Evolutionary conservation across 352 stramenopile genomes (phyloP), one percentile per base, ranked within the genome.

Genomic region (Globisporangium perplexum): DNA sequence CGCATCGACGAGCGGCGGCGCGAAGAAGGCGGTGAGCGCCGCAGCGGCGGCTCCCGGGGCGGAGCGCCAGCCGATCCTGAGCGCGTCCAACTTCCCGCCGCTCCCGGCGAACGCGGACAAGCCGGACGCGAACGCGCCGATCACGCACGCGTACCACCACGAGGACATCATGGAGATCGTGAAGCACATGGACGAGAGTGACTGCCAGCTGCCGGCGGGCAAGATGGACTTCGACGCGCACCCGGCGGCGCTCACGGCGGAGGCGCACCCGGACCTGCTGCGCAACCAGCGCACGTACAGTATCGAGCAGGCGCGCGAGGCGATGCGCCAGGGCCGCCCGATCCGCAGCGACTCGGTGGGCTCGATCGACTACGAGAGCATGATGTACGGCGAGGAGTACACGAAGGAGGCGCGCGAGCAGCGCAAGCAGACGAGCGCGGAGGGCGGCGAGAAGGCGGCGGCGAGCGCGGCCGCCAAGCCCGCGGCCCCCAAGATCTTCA

Each of bases 91-190:
- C 70, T 94, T 94, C 60, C 83, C 83, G 44, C 83, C 83, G 10
- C 75, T 94, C 1, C 81, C 81, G 12, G 74, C 66, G 18, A 63
- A 58, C 30, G 35, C 51, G 38, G 69, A 63, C 46, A 74, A 78
- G 56, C 57, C 58, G n/a, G 68, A 66, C 23, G 62, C 47, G 20
- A 62, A 61, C 22, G 77, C 64, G 23, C 66, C 71, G 42, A 90
- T 90, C 62, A 82, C 65, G 45, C 60, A 84, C 63, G 66, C 79
- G 55, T 96, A 96, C 66, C 62, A 74, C 33, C 83, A 95, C 63
- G 88, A 96, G 62, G 88, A 96, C 59, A 95, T 96, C 53, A 86
- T 96, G 69, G 83, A 93, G 62, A 93, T 96, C 54, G 88, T 96
- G 35, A 95, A 93, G 69, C 74, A 92, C 65, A 90, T 96, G 83